Evolutionary conservation across 345 rosid genomes (phyloP).

Genomic region (Lenwebbia sp.): DNA sequence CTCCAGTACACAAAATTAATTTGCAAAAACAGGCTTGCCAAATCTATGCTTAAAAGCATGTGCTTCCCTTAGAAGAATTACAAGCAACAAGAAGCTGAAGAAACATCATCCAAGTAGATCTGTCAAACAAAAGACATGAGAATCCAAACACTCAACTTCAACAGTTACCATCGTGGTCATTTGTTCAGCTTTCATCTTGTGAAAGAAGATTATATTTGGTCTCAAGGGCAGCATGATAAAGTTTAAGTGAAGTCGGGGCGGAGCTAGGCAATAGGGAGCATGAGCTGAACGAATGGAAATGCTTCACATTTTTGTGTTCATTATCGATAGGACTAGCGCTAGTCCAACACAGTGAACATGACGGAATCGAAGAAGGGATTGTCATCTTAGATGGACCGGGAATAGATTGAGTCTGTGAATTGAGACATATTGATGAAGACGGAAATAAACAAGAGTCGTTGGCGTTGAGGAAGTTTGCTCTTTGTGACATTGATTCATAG

Average conservation of each 20-base stretch:
- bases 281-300: not conserved
- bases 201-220: not conserved
- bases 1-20: not conserved
- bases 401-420: not conserved
- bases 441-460: not conserved
- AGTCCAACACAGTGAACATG: not conserved
- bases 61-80: not conserved
- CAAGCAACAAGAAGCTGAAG: not conserved
- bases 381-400: not conserved
- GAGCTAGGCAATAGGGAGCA: not conserved
- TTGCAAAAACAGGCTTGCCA: not conserved
- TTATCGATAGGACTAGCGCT: not conserved
- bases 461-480: not conserved
- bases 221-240: not conserved
- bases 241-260: not conserved
- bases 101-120: not conserved
- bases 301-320: not conserved
- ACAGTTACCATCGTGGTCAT: not conserved
- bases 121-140: not conserved
- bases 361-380: not conserved
- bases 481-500: not conserved
- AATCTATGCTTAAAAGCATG: not conserved
- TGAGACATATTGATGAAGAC: not conserved
- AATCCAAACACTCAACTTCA: not conserved
- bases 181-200: not conserved